Conservation (phyloP, 352 stramenopile species). For the Thalassiosira sp. region DNA sequence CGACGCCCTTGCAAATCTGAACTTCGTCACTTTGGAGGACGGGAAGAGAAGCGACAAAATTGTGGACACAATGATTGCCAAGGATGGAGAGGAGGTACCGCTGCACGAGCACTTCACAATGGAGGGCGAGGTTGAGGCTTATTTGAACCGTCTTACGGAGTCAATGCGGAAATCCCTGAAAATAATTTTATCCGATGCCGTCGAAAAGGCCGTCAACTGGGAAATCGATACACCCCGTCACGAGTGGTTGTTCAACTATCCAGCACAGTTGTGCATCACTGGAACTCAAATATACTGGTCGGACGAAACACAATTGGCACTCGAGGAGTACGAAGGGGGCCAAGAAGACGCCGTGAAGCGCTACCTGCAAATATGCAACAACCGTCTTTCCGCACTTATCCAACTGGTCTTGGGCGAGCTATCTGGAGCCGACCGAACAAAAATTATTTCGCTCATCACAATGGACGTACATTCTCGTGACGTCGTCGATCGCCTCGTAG, state of each 20-base stretch:
- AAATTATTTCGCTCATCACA: slow-evolving; percentile 97
- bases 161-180: slow-evolving; percentile 90
- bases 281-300: slow-evolving; percentile 96
- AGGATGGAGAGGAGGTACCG: slow-evolving; percentile 90
- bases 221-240: slow-evolving; percentile 93
- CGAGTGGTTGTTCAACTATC: slow-evolving; percentile 97
- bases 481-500: slow-evolving; percentile 90
- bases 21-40: slow-evolving; percentile 74
- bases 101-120: slow-evolving; percentile 85
- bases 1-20: slow-evolving; percentile 89
- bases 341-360: slow-evolving; percentile 94
- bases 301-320: slow-evolving; percentile 92
- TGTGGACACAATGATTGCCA: slow-evolving; percentile 92
- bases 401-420: slow-evolving; percentile 90
- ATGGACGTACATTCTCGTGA: slow-evolving; percentile 95
- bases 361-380: slow-evolving; percentile 90
- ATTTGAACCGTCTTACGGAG: slow-evolving; percentile 92
- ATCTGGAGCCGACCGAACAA: slow-evolving; percentile 84
- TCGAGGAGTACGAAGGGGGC: slow-evolving; percentile 94
- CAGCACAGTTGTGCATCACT: slow-evolving; percentile 91
- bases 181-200: slow-evolving; percentile 88
- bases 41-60: slow-evolving; percentile 79
- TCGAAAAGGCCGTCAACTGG: slow-evolving; percentile 93
- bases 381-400: slow-evolving; percentile 90
- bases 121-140: slow-evolving; percentile 88